phyloP scores from a whole-genome alignment of 1,284 basidiomycete species.

The Pseudozyma sp. region DNA sequence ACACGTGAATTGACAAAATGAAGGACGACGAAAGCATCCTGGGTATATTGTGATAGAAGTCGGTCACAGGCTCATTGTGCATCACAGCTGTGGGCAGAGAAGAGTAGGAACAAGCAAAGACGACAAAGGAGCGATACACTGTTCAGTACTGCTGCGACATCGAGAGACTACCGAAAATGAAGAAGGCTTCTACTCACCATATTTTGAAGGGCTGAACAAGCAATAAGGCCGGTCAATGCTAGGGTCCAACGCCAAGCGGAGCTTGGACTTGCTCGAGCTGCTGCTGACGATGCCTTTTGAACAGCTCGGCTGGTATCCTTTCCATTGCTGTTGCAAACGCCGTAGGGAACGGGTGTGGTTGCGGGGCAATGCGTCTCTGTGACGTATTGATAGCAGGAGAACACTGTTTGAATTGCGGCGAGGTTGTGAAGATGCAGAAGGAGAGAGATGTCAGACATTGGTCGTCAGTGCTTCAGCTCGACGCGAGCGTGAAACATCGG shows the following conservation, averaged over 20 bases:
- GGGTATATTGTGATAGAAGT: no score
- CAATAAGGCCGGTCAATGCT: constrained; percentile 12
- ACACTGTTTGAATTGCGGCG: constrained; percentile 15
- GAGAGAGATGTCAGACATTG: no score
- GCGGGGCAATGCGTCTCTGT: constrained; percentile 47
- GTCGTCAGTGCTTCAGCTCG: no score
- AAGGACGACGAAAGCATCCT: no score
- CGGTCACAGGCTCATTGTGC: not conserved
- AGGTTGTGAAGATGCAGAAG: not conserved
- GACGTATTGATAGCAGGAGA: constrained; percentile 54
- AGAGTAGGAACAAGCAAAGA: no score
- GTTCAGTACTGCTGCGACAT: no score
- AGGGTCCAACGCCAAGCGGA: constrained; percentile 24
- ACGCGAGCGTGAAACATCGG: no score
- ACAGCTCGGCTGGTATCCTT: constrained; percentile 40
- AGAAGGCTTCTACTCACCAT: not conserved
- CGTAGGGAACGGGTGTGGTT: constrained; percentile 46
- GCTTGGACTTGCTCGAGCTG: not conserved
- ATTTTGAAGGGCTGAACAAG: constrained; percentile 32
- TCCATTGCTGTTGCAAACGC: constrained; percentile 45
- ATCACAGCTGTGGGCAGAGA: no score
- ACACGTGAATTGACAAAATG: no score
- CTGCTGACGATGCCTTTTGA: constrained; percentile 17
- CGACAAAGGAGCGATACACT: not conserved
- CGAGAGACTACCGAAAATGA: not conserved